These are phyloP conservation scores for Marasmius fiardii DNA, from an alignment of 1,284 basidiomycete species.

Conservation along the genomic window DNA sequence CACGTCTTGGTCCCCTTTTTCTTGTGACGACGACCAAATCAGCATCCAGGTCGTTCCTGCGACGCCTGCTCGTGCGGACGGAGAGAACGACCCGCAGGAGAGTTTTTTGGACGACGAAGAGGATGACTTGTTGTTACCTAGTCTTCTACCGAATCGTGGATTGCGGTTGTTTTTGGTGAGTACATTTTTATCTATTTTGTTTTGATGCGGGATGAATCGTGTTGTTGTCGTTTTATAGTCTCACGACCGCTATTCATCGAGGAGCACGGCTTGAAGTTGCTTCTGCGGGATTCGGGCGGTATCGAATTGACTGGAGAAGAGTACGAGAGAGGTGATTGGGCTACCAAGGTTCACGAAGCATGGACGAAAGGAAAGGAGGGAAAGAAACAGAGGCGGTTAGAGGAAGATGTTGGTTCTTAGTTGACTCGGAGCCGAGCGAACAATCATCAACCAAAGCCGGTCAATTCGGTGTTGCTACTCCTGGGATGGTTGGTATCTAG, in stretches of 20 bases:
- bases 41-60: slow-evolving; percentile 20
- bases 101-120: slow-evolving; percentile 13
- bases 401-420: not conserved
- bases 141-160: slow-evolving; percentile 68
- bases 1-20: slow-evolving; percentile 12
- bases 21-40: slow-evolving; percentile 7
- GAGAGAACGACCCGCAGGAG: not conserved
- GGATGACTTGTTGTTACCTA: slow-evolving; percentile 25
- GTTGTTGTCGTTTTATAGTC: slow-evolving; percentile 37
- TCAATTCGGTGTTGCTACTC: not conserved
- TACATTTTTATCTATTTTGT: slow-evolving; percentile 7
- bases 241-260: slow-evolving; percentile 77
- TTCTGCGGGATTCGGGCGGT: slow-evolving; percentile 46
- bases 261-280: slow-evolving; percentile 68
- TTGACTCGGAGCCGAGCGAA: not conserved
- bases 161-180: slow-evolving; percentile 69
- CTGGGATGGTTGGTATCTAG: slow-evolving; percentile 23
- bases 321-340: slow-evolving; percentile 74
- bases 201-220: not conserved
- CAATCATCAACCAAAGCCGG: not conserved
- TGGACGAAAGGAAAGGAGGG: slow-evolving; percentile 41
- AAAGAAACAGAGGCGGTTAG: slow-evolving; percentile 37
- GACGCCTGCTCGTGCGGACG: slow-evolving; percentile 19
- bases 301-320: slow-evolving; percentile 57
- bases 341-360: slow-evolving; percentile 51